phyloP scores from a whole-genome alignment of 345 rosid genomes.

The Trapa incisa region DNA sequence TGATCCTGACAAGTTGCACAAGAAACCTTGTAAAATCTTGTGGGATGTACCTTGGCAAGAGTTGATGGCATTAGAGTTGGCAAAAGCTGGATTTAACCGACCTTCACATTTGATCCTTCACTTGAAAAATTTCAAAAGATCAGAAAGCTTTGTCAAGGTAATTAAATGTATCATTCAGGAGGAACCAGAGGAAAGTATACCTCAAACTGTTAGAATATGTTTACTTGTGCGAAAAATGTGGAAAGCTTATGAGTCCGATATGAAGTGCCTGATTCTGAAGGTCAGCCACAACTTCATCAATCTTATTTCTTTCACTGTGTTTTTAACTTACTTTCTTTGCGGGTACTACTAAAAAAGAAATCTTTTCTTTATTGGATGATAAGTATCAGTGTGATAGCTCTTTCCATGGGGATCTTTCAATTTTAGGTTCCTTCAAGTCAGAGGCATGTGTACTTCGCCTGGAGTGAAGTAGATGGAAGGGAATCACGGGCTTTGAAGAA shows the following conservation, averaged over 20 bases:
- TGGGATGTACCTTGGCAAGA: conserved; percentile 99
- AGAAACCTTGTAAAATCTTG: conserved; percentile 80
- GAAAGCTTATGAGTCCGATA: conserved; percentile 60
- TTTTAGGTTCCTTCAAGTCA: conserved; percentile 95
- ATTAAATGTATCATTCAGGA: conserved; percentile 61
- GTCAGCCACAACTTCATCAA: conserved; percentile 18
- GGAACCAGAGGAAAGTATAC: conserved; percentile 44
- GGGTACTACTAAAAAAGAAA: no score
- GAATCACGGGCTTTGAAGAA: conserved; percentile 27
- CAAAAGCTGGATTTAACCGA: conserved; percentile 60
- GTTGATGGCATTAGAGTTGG: conserved; percentile 88
- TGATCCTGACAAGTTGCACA: conserved; percentile 68
- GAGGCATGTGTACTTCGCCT: conserved; percentile 60
- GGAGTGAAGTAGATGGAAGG: conserved; percentile 50
- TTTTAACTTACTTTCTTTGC: no score
- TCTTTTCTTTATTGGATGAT: no score
- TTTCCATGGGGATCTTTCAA: background rate
- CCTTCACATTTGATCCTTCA: conserved; percentile 90
- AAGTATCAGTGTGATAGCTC: background rate
- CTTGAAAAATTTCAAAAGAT: conserved; percentile 64
- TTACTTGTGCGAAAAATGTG: conserved; percentile 73
- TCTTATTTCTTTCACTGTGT: background rate
- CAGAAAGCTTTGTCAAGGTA: conserved; percentile 80
- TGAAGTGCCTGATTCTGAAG: conserved; percentile 51
- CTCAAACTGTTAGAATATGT: conserved; percentile 84